Percentiles rank a stretch among this genome's conserved stretches.
These are phyloP conservation scores for Colletotrichum liriopes DNA, from an alignment of 2,329 filamentous ascomycete species.

Conservation along the genomic window DNA sequence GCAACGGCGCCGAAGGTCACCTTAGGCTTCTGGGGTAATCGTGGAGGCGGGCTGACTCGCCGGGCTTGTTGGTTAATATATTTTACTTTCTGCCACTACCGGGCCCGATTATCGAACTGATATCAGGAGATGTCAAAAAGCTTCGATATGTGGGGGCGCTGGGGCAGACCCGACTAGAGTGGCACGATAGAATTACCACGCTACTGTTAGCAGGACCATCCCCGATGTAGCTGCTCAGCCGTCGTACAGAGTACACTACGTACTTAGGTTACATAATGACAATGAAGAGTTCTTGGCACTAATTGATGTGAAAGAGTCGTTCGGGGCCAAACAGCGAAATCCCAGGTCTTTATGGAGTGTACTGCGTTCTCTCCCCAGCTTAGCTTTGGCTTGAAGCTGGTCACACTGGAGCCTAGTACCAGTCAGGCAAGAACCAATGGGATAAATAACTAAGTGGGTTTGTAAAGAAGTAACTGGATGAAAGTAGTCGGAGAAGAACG, in stretches of 20 bases:
- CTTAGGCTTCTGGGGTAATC: constrained; percentile 38
- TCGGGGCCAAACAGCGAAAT: background rate
- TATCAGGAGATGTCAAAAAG: constrained; percentile 8
- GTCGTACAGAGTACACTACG: background rate
- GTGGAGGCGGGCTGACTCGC: constrained; percentile 34
- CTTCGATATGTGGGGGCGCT: constrained; percentile 28
- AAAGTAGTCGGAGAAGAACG: background rate
- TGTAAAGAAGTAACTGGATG: background rate
- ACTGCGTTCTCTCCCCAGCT: background rate
- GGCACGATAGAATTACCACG: constrained; percentile 2
- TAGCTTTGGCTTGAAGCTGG: background rate
- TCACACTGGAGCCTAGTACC: background rate
- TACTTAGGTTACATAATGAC: background rate
- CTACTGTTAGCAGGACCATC: background rate
- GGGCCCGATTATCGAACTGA: constrained; percentile 12
- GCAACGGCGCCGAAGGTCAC: constrained; percentile 8
- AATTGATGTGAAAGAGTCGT: background rate
- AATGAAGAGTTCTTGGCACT: background rate
- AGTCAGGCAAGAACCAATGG: background rate
- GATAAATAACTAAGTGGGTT: background rate
- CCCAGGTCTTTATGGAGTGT: background rate
- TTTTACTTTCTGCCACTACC: constrained; percentile 24
- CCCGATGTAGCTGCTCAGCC: background rate
- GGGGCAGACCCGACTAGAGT: background rate
- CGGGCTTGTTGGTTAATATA: constrained; percentile 20